Percentiles rank a stretch among this genome's conserved stretches.
These are phyloP conservation scores for Quercus tomentella DNA, from an alignment of 331 rosid species.

Conservation along the genomic window DNA sequence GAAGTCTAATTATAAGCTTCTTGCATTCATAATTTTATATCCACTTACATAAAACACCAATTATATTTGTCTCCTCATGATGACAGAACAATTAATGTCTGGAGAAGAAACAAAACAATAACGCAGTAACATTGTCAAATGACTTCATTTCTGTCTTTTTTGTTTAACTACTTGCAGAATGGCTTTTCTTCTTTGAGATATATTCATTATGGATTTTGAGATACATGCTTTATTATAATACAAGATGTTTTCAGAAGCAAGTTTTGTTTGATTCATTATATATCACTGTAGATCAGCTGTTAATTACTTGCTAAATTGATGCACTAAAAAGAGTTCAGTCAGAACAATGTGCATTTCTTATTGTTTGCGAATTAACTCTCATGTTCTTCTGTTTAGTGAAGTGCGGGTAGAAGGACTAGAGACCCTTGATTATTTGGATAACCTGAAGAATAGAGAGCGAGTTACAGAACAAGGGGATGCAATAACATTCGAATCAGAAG, in stretches of 20 bases:
- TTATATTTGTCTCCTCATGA: not conserved
- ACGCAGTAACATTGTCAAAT: not conserved
- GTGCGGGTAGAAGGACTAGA: slow-evolving; percentile 88
- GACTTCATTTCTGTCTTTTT: not conserved
- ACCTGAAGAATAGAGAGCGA: slow-evolving; percentile 64
- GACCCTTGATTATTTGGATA: slow-evolving; percentile 86
- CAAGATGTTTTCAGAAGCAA: not conserved
- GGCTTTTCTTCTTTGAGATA: not conserved
- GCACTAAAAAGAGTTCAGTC: not conserved
- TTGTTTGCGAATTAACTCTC: slow-evolving; percentile 12
- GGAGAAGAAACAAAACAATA: not conserved
- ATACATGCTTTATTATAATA: not conserved
- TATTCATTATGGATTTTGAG: not conserved
- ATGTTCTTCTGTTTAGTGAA: slow-evolving; percentile 46
- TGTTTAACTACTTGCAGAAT: not conserved
- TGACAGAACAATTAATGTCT: not conserved
- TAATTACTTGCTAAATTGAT: not conserved
- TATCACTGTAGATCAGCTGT: not conserved
- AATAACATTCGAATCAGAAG: slow-evolving; percentile 73
- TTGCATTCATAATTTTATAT: not conserved
- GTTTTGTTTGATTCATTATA: not conserved
- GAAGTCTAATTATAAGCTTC: not conserved
- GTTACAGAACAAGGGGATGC: slow-evolving; percentile 87
- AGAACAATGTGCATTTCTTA: not conserved
- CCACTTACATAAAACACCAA: not conserved